These are phyloP conservation scores for Dactylella cylindrospora DNA, from an alignment of 2,329 filamentous ascomycete genomes.

Conservation along the genomic window DNA sequence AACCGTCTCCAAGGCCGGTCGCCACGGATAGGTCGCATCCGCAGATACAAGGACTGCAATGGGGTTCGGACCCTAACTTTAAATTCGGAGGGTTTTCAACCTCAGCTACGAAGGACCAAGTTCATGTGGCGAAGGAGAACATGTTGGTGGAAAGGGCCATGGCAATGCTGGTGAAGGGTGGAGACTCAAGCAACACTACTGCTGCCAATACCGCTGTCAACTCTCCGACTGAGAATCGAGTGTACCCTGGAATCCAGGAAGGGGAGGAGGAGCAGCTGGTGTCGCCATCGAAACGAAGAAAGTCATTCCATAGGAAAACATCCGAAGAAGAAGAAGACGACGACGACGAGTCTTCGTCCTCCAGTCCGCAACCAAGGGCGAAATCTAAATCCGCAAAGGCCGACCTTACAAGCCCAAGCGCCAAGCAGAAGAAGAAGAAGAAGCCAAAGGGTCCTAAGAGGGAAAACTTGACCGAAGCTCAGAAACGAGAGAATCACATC, in stretches of 20 bases:
- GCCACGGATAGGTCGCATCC: conserved; percentile 18
- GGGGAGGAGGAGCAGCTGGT: conserved; percentile 28
- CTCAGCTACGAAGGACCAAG: conserved; percentile 17
- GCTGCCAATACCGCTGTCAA: conserved; percentile 48
- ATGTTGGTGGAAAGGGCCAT: conserved; percentile 45
- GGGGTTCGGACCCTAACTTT: conserved; percentile 49
- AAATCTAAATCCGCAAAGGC: conserved; percentile 28
- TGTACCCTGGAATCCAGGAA: conserved; percentile 24
- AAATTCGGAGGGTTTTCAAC: conserved; percentile 46
- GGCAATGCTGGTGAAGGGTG: conserved; percentile 42
- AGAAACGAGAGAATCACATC: conserved; percentile 85
- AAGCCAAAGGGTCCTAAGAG: conserved; percentile 57
- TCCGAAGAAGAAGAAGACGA: conserved; percentile 46
- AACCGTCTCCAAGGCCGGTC: conserved; percentile 23
- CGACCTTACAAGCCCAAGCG: conserved; percentile 48
- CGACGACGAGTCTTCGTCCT: conserved; percentile 45
- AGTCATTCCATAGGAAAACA: conserved; percentile 39
- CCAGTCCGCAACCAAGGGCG: conserved; percentile 32
- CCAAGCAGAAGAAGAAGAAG: conserved; percentile 55
- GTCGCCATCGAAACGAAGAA: conserved; percentile 40
- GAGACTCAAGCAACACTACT: conserved; percentile 43
- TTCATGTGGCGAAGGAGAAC: conserved; percentile 30
- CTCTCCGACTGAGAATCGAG: conserved; percentile 47
- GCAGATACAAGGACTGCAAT: conserved; percentile 39
- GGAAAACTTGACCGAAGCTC: conserved; percentile 71